Evolutionary conservation across 495 filamentous ascomycete species (phyloP), one percentile per base, ranked within the genome.

Genomic region (Lophiotrema nucula): DNA sequence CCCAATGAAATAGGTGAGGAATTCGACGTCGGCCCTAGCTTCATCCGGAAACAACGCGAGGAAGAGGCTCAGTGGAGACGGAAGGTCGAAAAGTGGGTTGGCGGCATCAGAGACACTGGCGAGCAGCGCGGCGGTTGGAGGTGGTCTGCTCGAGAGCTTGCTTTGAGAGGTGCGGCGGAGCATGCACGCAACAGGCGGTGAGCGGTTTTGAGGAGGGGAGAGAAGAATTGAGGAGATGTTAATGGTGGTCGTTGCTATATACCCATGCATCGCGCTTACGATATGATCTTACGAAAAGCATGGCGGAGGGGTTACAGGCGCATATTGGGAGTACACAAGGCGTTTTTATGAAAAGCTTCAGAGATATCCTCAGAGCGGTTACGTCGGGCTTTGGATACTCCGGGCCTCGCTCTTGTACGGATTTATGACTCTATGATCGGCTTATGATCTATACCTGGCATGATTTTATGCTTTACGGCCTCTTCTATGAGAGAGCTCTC

Each of bases 1-100:
- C 37, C 60, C 69, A 72, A 61, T 21, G 47, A 52, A 8, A 73
- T 62, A 55, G 90, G 89, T 12, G 93, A 98, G 71, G 93, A 97
- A 70, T 98, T 97, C 68, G 93, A 98, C 70, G 88, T 98, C 43
- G 93, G 93, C 1, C 95, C 95, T 4, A 89, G 91, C 72, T 98
- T 97, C 68, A 86, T 97, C 45, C 81, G 84, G 60, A 80, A 90
- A 35, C 92, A 97, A 70, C 74, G 88, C 51, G 90, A 90, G 56
- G 93, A 97, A 72, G 93, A 98, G 73, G 86, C 88, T 47, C 80
- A 88, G 62, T 98, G 93, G 95, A 79, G 86, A 61, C 81, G 83
- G 69, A 90, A 89, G 70, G 88, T 90, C 42, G 83, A 85, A 57
- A 83, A 80, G 45, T 98, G 95, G 93, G 74, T 85, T 64, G 25